phyloP scores from a whole-genome alignment of 2,329 filamentous ascomycete genomes.

The Neonectria punicea region DNA sequence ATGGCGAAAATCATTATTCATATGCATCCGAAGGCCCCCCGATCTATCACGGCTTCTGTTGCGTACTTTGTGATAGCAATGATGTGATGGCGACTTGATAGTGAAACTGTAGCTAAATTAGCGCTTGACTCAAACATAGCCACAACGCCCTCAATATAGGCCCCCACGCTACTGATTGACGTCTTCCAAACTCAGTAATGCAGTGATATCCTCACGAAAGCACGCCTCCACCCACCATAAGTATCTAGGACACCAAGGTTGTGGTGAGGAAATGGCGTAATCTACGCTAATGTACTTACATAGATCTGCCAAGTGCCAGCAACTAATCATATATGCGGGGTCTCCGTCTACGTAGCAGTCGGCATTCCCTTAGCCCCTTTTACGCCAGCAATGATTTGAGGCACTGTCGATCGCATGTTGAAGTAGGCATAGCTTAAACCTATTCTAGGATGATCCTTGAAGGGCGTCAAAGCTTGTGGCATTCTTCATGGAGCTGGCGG shows the following conservation, averaged over 20 bases:
- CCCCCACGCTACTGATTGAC: neutral
- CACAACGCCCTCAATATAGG: neutral
- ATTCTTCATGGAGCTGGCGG: too few species aligned
- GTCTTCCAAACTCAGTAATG: neutral
- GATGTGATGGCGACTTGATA: neutral
- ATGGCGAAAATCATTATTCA: neutral
- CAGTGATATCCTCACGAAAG: neutral
- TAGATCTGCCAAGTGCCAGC: too few species aligned
- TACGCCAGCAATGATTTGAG: neutral
- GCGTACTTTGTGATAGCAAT: neutral
- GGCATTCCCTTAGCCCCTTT: neutral
- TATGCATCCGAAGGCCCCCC: neutral
- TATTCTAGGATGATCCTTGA: too few species aligned
- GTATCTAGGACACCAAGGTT: neutral
- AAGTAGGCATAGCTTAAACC: too few species aligned
- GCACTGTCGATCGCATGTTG: neutral
- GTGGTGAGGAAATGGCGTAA: neutral
- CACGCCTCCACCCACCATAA: neutral
- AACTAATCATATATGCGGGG: too few species aligned
- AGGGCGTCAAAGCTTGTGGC: too few species aligned
- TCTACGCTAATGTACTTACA: neutral
- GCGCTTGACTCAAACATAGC: neutral
- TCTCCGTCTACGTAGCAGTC: too few species aligned
- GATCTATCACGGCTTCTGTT: neutral
- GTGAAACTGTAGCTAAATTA: neutral